Conservation (phyloP, 2,329 filamentous ascomycete genomes). For the Fusarium odoratissimum region DNA sequence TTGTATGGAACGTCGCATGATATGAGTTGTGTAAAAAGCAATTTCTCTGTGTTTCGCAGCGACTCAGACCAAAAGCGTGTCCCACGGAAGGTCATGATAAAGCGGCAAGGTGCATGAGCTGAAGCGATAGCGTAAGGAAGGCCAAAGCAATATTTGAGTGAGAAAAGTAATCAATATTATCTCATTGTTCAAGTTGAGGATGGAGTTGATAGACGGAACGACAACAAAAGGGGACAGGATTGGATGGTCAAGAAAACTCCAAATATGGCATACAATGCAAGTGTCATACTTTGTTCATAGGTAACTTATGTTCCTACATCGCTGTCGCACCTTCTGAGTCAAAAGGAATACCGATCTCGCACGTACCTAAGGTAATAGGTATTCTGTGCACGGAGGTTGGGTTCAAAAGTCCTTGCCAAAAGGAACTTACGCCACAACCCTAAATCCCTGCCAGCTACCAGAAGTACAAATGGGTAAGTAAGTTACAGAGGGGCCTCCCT, state of each 20-base stretch:
- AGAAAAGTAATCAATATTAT: background rate
- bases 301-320: background rate
- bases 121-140: conserved; percentile 1
- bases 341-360: background rate
- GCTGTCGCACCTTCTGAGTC: background rate
- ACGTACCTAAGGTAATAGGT: background rate
- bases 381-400: too few relatives aligned
- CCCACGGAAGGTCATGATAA: background rate
- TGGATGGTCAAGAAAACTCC: background rate
- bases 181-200: background rate
- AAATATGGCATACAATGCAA: background rate
- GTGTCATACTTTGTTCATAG: background rate
- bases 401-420: too few relatives aligned
- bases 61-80: background rate
- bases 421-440: too few relatives aligned
- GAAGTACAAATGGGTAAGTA: too few relatives aligned
- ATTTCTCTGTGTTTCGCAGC: background rate
- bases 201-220: background rate
- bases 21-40: conserved; percentile 9
- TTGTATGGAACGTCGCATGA: background rate
- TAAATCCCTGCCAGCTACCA: too few relatives aligned
- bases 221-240: background rate
- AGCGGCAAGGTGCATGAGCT: conserved; percentile 18
- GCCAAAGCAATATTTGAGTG: background rate
- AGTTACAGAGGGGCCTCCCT: too few relatives aligned